Evolutionary conservation across 495 filamentous ascomycete genomes (phyloP).

Genomic region (Aspergillus nidulans): DNA sequence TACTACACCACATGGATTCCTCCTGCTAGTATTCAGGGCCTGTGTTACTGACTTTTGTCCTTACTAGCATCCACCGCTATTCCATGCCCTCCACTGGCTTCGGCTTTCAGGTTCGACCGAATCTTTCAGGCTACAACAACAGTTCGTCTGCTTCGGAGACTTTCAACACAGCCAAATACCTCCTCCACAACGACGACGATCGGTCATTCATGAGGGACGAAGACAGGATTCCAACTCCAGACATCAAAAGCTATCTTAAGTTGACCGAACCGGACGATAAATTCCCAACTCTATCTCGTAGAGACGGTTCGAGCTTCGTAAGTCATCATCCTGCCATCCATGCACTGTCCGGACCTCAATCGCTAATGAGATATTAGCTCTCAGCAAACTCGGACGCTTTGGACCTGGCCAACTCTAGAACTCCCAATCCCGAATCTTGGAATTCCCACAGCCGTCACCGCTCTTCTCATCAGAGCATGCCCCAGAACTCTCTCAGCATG

Average conservation of each 20-base stretch:
- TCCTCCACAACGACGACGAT: slow-evolving; percentile 80
- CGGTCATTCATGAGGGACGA: slow-evolving; percentile 45
- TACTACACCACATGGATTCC: slow-evolving; percentile 11
- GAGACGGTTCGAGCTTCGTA: slow-evolving; percentile 66
- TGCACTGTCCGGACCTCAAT: background rate
- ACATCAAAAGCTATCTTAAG: slow-evolving; percentile 63
- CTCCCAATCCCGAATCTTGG: slow-evolving; percentile 63
- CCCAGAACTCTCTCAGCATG: slow-evolving; percentile 51
- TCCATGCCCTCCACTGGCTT: slow-evolving; percentile 76
- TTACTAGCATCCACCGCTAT: slow-evolving; percentile 68
- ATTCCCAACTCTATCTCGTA: slow-evolving; percentile 76
- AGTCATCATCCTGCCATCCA: slow-evolving; percentile 26
- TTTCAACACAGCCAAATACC: slow-evolving; percentile 74
- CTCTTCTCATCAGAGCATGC: slow-evolving; percentile 73
- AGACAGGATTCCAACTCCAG: slow-evolving; percentile 52
- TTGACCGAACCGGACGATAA: slow-evolving; percentile 74
- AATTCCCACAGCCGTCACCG: slow-evolving; percentile 67
- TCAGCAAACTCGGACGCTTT: slow-evolving; percentile 78
- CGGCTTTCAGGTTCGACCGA: slow-evolving; percentile 54
- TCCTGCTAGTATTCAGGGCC: slow-evolving; percentile 6
- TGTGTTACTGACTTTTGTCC: slow-evolving; percentile 3
- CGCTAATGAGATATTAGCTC: slow-evolving; percentile 46
- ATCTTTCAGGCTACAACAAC: slow-evolving; percentile 40
- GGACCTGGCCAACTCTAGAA: slow-evolving; percentile 71
- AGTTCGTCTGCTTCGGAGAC: slow-evolving; percentile 51